Evolutionary conservation across 306 rosid genomes (phyloP).

Genomic region (Medicago arabica): DNA sequence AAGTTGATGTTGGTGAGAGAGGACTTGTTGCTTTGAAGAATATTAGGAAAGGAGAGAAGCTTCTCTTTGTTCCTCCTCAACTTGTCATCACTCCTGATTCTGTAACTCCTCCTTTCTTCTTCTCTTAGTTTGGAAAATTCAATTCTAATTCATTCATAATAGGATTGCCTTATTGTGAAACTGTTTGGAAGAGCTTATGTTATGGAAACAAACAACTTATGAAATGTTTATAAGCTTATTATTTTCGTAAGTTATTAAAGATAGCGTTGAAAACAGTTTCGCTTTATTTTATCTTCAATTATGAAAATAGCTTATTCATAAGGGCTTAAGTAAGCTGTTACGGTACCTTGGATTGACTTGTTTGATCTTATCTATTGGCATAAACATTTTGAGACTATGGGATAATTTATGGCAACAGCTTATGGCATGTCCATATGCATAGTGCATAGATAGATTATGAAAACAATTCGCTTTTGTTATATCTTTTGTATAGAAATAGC

Average conservation of each 20-base stretch:
- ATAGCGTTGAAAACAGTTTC: too few species aligned
- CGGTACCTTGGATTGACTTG: neutral
- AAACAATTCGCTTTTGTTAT: neutral
- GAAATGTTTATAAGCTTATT: too few species aligned
- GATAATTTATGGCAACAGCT: neutral
- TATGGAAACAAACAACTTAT: too few species aligned
- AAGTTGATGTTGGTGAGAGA: conserved; percentile 87
- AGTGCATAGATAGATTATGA: neutral
- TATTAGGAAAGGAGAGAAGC: conserved; percentile 87
- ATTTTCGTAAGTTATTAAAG: too few species aligned
- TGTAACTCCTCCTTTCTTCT: conserved; percentile 46
- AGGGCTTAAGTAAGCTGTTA: neutral
- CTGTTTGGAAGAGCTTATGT: too few species aligned
- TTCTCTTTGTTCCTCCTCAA: conserved; percentile 90
- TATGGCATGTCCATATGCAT: neutral
- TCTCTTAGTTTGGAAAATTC: neutral
- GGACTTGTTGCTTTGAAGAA: conserved; percentile 92
- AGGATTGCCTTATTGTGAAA: too few species aligned
- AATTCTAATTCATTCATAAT: neutral
- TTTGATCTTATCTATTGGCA: neutral
- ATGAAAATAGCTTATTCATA: too few species aligned
- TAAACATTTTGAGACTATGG: neutral
- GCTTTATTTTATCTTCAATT: too few species aligned
- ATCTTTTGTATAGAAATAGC: neutral
- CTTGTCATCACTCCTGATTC: conserved; percentile 76